Evolutionary conservation across 306 rosid species (phyloP), one percentile per base, ranked within the genome.

Genomic region (Malus sylvestris): DNA sequence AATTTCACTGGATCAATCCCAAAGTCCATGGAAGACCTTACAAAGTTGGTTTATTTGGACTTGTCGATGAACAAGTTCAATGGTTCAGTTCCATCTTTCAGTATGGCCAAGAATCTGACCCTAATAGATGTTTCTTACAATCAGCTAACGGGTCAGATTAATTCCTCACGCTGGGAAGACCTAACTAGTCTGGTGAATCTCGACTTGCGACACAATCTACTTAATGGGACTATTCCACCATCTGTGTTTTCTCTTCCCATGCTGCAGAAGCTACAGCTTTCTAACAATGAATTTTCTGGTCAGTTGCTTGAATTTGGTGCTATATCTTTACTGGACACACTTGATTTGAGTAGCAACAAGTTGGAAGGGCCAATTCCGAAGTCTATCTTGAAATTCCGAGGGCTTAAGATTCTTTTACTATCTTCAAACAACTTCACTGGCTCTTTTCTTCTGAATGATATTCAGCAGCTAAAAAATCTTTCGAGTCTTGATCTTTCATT

Each of bases 391-490:
- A 2, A 70, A 5, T 76, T 93, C 16, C 20, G 0, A 0, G 45
- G 16, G 6, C 90, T 88, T 0, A 59, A 1, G 0, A 12, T 22
- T 32, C 87, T 88, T 45, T 12, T 12, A 16, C 73, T 89, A 5
- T 38, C 91, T 16, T 78, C 63, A 0, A 91, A 93, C 87, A 89
- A 78, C 30, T 82, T 91, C 49, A 85, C 13, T 0, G 96, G 90
- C 16, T 2, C 25, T 1, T 4, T 85, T n/a, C 12, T 55, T 0
- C 68, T 89, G 3, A 51, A 71, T 14, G 1, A 0, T 55, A 27
- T 89, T 66, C 32, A 23, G 18, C 61, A 55, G 20, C 30, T 88
- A 0, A n/a, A 8, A 18, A 82, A 80, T 65, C 85, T 88, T 20
- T 11, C 69, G 0, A 16, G 5, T 8, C 79, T 92, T 10, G 89